phyloP scores from a whole-genome alignment of 305 asterid genomes.

The Stenogyne calaminthoides region DNA sequence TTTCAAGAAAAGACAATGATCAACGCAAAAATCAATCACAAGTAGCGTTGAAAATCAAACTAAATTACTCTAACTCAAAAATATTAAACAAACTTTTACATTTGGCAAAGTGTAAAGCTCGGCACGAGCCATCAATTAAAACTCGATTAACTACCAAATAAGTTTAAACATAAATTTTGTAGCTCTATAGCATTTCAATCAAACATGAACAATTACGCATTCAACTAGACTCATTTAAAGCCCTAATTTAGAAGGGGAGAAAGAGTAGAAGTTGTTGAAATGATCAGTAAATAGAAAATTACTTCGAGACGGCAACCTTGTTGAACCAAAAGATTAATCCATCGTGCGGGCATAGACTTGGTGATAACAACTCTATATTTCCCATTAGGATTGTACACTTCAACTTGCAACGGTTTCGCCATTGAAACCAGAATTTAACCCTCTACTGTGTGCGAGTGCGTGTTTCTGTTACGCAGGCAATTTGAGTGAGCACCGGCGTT shows the following conservation, averaged over 20 bases:
- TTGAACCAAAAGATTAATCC: conserved; percentile 81
- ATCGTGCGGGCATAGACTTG: conserved; percentile 92
- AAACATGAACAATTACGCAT: neutral
- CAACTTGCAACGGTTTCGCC: conserved; percentile 51
- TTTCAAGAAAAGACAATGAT: neutral
- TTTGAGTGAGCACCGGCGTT: neutral
- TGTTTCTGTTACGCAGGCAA: neutral
- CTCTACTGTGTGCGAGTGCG: neutral
- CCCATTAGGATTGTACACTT: conserved; percentile 91
- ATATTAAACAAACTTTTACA: too few relatives aligned
- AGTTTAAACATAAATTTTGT: too few relatives aligned
- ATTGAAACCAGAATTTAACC: conserved; percentile 33
- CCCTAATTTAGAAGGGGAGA: neutral
- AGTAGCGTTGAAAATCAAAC: neutral
- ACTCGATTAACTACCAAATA: too few relatives aligned
- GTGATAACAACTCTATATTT: conserved; percentile 91
- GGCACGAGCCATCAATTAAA: too few relatives aligned
- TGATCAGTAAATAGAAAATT: neutral
- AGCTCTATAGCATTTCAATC: neutral
- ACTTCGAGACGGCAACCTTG: conserved; percentile 96
- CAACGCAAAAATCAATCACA: neutral
- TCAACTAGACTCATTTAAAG: neutral
- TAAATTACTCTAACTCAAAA: too few relatives aligned
- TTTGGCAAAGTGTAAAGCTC: too few relatives aligned
- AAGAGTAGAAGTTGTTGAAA: neutral